Base-by-base conservation (phyloP, 441 rosid species). In the Manihot esculenta region DNA sequence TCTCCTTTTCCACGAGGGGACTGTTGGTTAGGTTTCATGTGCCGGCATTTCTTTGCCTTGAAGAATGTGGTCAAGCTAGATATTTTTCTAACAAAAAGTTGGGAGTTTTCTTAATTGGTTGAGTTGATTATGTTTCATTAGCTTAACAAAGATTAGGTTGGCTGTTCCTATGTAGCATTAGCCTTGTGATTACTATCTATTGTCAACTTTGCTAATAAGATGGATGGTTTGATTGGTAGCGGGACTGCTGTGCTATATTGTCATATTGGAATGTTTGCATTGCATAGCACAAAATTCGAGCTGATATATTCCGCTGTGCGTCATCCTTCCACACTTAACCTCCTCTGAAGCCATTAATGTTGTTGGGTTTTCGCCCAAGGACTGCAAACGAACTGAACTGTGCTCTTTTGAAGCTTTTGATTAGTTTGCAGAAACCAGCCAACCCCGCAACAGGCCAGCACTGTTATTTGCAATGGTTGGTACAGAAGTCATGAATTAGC, bases 101-200 rank as follows among this genome's bases (percentile, higher is more conserved):
- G 64, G 64, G 71, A 68, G 30, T 64, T 17, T 17, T 69, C 71
- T 74, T 68, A 35, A 67, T 55, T 66, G 62, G 54, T 58, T 64
- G 70, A 61, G 74, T 69, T 48, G 59, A 56, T 71, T 33, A 11
- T 70, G 74, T 62, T 17, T 61, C 21, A 14, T 57, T 79, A 64
- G 82, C 26, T 42, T 48, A 62, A 75, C 41, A 68, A 68, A 67
- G 59, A 62, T 71, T 76, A 72, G 78, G 54, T 58, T 64, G 70
- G 59, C 13, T 72, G 10, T 68, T 66, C 57, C 68, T 26, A 45
- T 49, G 71, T 66, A 63, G 69, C 10, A 38, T 63, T 62, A 69
- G 62, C 23, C 20, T 15, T 23, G 61, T 23, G 15, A 60, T 54
- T 59, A 58, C 76, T 38, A 44, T 8, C 41, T 71, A 23, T 45